phyloP scores from a whole-genome alignment of 2,329 filamentous ascomycete species.

The Colletotrichum coccodes region DNA sequence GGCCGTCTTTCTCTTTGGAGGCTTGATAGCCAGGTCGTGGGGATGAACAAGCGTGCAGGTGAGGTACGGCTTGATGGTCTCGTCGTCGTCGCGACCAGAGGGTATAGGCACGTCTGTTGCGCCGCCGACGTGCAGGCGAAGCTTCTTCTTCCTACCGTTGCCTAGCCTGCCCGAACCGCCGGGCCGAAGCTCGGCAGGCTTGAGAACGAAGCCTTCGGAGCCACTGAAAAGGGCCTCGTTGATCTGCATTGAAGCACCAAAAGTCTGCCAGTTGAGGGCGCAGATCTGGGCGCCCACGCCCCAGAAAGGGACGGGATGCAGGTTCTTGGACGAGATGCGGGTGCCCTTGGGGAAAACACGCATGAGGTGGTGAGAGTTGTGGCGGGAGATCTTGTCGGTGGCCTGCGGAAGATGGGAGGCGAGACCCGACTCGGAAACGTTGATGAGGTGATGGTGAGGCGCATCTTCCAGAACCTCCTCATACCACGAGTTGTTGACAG shows the following conservation, averaged over 20 bases:
- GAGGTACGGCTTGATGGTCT: conserved; percentile 68
- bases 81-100: conserved; percentile 57
- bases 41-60: conserved; percentile 73
- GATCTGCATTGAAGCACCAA: conserved; percentile 72
- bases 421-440: conserved; percentile 73
- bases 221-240: conserved; percentile 76
- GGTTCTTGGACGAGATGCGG: conserved; percentile 73
- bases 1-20: conserved; percentile 70
- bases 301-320: conserved; percentile 73
- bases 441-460: conserved; percentile 74
- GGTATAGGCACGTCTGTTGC: conserved; percentile 70
- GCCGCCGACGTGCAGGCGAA: conserved; percentile 69
- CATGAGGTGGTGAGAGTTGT: conserved; percentile 76
- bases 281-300: conserved; percentile 75
- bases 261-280: conserved; percentile 77
- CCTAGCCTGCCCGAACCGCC: conserved; percentile 63
- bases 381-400: conserved; percentile 60
- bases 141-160: conserved; percentile 52
- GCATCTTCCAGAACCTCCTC: conserved; percentile 62
- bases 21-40: conserved; percentile 55
- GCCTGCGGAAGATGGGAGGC: conserved; percentile 58
- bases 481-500: conserved; percentile 73
- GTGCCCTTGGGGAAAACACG: conserved; percentile 76
- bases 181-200: conserved; percentile 67
- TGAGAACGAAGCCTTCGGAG: conserved; percentile 73